Evolutionary conservation across 768 basidiomycete species (phyloP).

Genomic region (Phylloporus sp.): DNA sequence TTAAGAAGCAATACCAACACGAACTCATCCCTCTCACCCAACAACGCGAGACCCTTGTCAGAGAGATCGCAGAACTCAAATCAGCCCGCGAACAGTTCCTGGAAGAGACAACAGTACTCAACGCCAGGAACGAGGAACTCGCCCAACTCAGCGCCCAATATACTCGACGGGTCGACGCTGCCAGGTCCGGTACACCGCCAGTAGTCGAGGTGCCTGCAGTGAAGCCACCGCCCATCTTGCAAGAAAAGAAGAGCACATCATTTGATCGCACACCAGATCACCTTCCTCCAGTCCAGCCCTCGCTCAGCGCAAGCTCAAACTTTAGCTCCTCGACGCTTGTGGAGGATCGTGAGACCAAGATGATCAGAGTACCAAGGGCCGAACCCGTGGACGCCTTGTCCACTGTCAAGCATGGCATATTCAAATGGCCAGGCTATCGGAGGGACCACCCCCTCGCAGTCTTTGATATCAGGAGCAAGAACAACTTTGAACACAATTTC

Average conservation of each 20-base stretch:
- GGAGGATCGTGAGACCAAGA: slow-evolving; percentile 29
- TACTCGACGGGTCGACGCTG: slow-evolving; percentile 65
- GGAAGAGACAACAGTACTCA: slow-evolving; percentile 89
- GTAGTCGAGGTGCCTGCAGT: slow-evolving; percentile 3
- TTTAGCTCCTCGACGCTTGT: slow-evolving; percentile 20
- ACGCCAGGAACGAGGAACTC: slow-evolving; percentile 89
- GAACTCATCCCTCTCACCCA: slow-evolving; percentile 83
- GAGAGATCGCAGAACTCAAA: slow-evolving; percentile 85
- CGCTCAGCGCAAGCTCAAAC: slow-evolving; percentile 14
- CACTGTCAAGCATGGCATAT: slow-evolving; percentile 53
- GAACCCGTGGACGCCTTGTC: slow-evolving; percentile 42
- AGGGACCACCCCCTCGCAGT: slow-evolving; percentile 39
- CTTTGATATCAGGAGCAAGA: slow-evolving; percentile 39
- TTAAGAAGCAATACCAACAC: slow-evolving; percentile 83
- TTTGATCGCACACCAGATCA: slow-evolving; percentile 25
- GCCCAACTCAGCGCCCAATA: slow-evolving; percentile 85
- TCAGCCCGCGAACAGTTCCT: slow-evolving; percentile 81
- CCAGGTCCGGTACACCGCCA: slow-evolving; percentile 16
- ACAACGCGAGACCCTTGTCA: slow-evolving; percentile 70
- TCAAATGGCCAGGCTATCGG: slow-evolving; percentile 69
- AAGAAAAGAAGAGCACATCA: slow-evolving; percentile 27
- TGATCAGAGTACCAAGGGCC: slow-evolving; percentile 26
- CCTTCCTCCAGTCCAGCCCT: slow-evolving; percentile 6
- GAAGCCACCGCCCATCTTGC: slow-evolving; percentile 11
- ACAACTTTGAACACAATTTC: slow-evolving; percentile 72